Evolutionary conservation across 2,329 filamentous ascomycete genomes (phyloP).

Genomic region (Fusarium metavorans): DNA sequence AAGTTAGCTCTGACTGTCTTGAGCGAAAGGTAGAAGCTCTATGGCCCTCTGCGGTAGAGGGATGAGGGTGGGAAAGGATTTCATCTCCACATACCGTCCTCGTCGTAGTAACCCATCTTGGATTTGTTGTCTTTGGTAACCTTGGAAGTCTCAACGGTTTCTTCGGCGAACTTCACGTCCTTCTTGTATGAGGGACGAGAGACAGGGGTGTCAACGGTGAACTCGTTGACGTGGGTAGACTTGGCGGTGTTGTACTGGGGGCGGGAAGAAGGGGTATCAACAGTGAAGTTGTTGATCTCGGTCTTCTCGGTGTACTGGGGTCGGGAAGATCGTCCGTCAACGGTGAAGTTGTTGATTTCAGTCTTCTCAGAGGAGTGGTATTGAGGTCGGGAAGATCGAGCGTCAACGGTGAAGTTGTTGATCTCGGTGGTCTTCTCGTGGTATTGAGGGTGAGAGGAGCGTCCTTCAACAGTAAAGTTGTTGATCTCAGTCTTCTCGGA

Average conservation of each 20-base stretch:
- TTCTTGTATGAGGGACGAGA: slow-evolving; percentile 63
- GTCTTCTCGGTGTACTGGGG: slow-evolving; percentile 38
- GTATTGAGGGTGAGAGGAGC: slow-evolving; percentile 24
- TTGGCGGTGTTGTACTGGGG: slow-evolving; percentile 38
- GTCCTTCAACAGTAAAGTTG: slow-evolving; percentile 47
- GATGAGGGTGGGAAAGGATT: background rate
- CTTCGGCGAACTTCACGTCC: slow-evolving; percentile 72
- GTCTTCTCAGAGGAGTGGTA: slow-evolving; percentile 28
- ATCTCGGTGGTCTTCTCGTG: slow-evolving; percentile 31
- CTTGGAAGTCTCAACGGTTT: slow-evolving; percentile 71
- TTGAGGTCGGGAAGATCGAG: slow-evolving; percentile 26
- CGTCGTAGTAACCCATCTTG: slow-evolving; percentile 76
- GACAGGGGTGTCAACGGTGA: slow-evolving; percentile 51
- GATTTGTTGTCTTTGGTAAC: slow-evolving; percentile 56
- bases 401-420: slow-evolving; percentile 35
- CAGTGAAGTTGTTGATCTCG: slow-evolving; percentile 47
- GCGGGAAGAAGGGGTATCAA: slow-evolving; percentile 40
- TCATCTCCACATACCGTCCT: slow-evolving; percentile 62
- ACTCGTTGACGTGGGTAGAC: slow-evolving; percentile 40
- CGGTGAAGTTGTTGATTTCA: slow-evolving; percentile 30
- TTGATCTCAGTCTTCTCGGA: slow-evolving; percentile 43
- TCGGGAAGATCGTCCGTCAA: slow-evolving; percentile 31
- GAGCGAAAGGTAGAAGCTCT: background rate
- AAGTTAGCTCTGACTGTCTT: slow-evolving; percentile 37
- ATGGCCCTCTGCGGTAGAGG: background rate